A percentile compares a stretch with the other conserved stretches of the same genome.
These are phyloP conservation scores for Drechslera avenae DNA, from an alignment of 2,329 filamentous ascomycete genomes.

Conservation along the genomic window DNA sequence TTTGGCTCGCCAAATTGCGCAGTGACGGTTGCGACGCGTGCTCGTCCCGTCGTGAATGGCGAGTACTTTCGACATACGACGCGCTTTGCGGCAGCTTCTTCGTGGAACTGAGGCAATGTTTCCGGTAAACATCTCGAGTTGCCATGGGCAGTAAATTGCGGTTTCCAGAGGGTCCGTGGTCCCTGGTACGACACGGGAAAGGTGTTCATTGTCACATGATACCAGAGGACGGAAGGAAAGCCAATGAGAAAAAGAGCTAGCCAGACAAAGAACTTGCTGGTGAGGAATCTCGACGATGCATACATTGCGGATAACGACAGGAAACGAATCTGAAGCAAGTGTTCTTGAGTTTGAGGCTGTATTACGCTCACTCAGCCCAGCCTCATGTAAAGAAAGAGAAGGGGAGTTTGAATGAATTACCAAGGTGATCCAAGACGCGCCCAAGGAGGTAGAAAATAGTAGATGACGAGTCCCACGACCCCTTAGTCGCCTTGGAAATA, in stretches of 20 bases:
- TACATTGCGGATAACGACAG: background rate
- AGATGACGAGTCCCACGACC: background rate
- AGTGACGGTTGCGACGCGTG: conserved; percentile 47
- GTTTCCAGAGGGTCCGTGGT: conserved; percentile 3
- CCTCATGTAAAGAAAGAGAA: background rate
- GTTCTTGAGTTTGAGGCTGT: background rate
- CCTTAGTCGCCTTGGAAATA: background rate
- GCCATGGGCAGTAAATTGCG: conserved; percentile 23
- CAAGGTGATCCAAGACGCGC: background rate
- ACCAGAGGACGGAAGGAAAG: conserved; percentile 13
- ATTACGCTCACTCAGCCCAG: background rate
- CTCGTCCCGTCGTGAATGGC: conserved; percentile 14
- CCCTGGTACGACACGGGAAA: conserved; percentile 16
- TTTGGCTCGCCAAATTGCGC: conserved; percentile 47
- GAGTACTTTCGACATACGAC: conserved; percentile 23
- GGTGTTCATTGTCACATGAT: conserved; percentile 1
- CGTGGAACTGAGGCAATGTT: conserved; percentile 14
- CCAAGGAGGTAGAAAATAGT: background rate
- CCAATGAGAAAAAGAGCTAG: conserved; percentile 9
- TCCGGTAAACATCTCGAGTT: conserved; percentile 22
- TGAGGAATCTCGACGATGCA: background rate
- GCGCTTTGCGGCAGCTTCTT: conserved; percentile 17
- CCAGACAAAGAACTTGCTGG: conserved; percentile 5
- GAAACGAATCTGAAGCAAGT: background rate
- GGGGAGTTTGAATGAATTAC: background rate